Evolutionary conservation across 345 rosid genomes (phyloP).

Genomic region (Salix exigua): DNA sequence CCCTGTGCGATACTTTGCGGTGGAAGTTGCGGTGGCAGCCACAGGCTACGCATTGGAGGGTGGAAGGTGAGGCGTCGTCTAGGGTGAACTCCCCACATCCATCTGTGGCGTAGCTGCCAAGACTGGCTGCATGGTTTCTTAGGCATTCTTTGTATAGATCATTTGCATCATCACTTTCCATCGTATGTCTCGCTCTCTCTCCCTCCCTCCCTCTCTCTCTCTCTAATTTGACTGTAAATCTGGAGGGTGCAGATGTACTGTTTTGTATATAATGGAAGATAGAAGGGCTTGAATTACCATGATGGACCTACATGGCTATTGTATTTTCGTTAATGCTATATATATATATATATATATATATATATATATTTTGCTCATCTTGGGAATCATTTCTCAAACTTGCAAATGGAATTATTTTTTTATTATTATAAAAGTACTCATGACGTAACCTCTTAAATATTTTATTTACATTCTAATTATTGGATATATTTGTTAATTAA

Average conservation of each 20-base stretch:
- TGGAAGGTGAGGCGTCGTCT: constrained; percentile 24
- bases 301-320: neutral
- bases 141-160: constrained; percentile 66
- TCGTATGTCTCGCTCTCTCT: neutral
- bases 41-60: constrained; percentile 75
- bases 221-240: neutral
- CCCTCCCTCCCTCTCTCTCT: neutral
- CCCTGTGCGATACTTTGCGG: constrained; percentile 40
- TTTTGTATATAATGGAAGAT: neutral
- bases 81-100: constrained; percentile 79
- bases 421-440: neutral
- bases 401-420: no score
- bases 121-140: constrained; percentile 84
- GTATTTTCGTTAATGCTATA: neutral
- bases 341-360: no score
- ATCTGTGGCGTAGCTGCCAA: constrained; percentile 77
- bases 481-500: neutral
- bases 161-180: constrained; percentile 11
- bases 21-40: constrained; percentile 99
- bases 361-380: neutral
- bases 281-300: neutral
- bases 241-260: neutral
- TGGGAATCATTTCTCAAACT: neutral
- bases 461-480: no score
- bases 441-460: neutral